phyloP scores from a whole-genome alignment of 108 stramenopile genomes.

The Cyclotella kingstonii region DNA sequence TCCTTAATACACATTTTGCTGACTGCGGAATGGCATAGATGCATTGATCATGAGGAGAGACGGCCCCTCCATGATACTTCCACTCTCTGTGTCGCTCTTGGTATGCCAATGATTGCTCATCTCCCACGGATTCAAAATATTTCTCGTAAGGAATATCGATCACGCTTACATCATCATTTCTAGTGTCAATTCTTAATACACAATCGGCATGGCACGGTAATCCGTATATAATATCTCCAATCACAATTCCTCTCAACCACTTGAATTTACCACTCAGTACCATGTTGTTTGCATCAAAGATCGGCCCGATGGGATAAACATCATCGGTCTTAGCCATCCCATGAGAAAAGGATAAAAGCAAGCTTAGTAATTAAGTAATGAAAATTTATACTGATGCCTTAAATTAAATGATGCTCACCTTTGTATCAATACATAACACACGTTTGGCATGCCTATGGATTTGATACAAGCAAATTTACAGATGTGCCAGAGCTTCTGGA shows the following conservation, averaged over 20 bases:
- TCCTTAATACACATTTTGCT: conserved; percentile 61
- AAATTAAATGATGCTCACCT: conserved; percentile 3
- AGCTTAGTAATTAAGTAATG: too few relatives aligned
- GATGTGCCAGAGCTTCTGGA: too few relatives aligned
- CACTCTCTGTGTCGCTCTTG: conserved; percentile 53
- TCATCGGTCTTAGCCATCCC: conserved; percentile 39
- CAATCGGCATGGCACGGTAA: conserved; percentile 81
- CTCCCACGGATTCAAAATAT: conserved; percentile 34
- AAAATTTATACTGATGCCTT: too few relatives aligned
- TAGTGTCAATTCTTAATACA: conserved; percentile 69
- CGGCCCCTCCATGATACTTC: conserved; percentile 87
- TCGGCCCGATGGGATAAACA: conserved; percentile 67
- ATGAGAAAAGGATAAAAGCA: too few relatives aligned
- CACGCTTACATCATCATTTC: conserved; percentile 53
- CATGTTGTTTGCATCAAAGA: conserved; percentile 35
- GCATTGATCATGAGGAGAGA: conserved; percentile 65
- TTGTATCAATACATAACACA: conserved; percentile 1
- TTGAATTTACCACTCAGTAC: conserved; percentile 66
- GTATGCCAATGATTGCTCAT: conserved; percentile 14
- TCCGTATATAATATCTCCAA: conserved; percentile 72
- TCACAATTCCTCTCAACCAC: conserved; percentile 82
- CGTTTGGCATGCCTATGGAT: conserved; percentile 2
- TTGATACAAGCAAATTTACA: too few relatives aligned
- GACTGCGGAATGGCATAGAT: conserved; percentile 87
- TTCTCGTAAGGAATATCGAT: conserved; percentile 70